phyloP scores from a whole-genome alignment of 164 flowering plant species.

The Liquidambar formosana region DNA sequence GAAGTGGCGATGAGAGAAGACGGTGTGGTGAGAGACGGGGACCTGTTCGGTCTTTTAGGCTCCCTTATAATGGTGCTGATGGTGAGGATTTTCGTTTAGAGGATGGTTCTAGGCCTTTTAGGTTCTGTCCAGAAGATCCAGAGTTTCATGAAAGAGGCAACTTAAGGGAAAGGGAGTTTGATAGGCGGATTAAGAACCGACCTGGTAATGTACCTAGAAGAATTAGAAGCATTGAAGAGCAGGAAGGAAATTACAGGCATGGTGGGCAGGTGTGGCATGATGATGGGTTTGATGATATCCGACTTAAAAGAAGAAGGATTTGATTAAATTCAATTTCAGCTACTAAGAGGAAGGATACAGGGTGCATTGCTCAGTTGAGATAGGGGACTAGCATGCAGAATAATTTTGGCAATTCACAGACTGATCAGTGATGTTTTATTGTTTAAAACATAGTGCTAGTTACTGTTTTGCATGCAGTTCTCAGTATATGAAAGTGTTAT shows the following conservation, averaged over 20 bases:
- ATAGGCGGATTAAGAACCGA: constrained; percentile 42
- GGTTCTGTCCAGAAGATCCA: constrained; percentile 46
- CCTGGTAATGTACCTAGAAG: constrained; percentile 40
- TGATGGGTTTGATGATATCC: constrained; percentile 41
- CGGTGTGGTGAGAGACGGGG: constrained; percentile 49
- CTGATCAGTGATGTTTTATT: no score
- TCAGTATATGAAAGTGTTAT: no score
- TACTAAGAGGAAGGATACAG: no score
- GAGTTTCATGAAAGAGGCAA: constrained; percentile 43
- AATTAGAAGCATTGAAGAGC: constrained; percentile 49
- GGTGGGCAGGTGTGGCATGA: constrained; percentile 53
- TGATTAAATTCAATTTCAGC: constrained; percentile 15
- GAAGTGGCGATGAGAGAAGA: constrained; percentile 45
- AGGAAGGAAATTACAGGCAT: constrained; percentile 46
- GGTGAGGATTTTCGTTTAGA: constrained; percentile 38
- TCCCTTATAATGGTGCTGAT: constrained; percentile 36
- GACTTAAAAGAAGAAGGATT: constrained; percentile 51
- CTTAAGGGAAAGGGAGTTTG: constrained; percentile 58
- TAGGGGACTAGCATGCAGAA: no score
- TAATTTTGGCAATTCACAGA: no score
- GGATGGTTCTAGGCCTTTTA: constrained; percentile 47
- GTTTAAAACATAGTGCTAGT: no score
- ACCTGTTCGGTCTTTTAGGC: constrained; percentile 46
- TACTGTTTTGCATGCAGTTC: no score
- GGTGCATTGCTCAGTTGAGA: no score